Evolutionary conservation across 441 rosid genomes (phyloP), one percentile per base, ranked within the genome.

Genomic region (Viola pubescens): DNA sequence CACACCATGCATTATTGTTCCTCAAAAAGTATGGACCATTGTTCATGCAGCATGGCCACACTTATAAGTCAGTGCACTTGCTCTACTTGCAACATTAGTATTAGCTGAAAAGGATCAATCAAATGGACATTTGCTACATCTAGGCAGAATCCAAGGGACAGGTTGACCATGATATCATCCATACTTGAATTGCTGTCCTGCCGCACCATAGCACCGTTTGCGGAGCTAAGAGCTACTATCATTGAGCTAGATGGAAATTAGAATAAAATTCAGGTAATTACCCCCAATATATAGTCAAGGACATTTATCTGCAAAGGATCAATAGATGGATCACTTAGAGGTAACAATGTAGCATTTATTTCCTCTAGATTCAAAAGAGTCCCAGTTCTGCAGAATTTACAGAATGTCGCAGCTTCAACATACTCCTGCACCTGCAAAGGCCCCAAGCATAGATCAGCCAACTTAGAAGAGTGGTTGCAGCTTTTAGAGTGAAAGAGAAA

Each of bases 391-490:
- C 94, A 92, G 71, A 92, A 92, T 62, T 77, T 79, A 61, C 80
- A 92, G 73, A 92, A 84, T 2, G 96, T 77, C 60, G 95, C 98
- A 56, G 98, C 98, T 72, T 92, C 98, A 70, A 92, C 83, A 48
- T 85, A 92, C 59, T 92, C 98, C 70, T 92, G 97, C 51, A 92
- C 83, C 97, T 89, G 77, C 69, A 77, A 75, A 58, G 61, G 41
- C 37, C 40, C 43, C 66, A 61, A 59, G 10, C 48, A 63, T 13
- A 54, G 19, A 26, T 34, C 11, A 58, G 60, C 50, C 42, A 60
- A 57, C 58, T 45, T 26, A 52, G 41, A 3, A 58, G 55, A 44
- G 54, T 9, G 42, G 46, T 45, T 54, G n/a, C 41, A 61, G 55
- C 49, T 57, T 48, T 12, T 51, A 38, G 50, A 37, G 19, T 54